Conservation (phyloP, 2,329 filamentous ascomycete species). For the Fusarium fujikuroi region DNA sequence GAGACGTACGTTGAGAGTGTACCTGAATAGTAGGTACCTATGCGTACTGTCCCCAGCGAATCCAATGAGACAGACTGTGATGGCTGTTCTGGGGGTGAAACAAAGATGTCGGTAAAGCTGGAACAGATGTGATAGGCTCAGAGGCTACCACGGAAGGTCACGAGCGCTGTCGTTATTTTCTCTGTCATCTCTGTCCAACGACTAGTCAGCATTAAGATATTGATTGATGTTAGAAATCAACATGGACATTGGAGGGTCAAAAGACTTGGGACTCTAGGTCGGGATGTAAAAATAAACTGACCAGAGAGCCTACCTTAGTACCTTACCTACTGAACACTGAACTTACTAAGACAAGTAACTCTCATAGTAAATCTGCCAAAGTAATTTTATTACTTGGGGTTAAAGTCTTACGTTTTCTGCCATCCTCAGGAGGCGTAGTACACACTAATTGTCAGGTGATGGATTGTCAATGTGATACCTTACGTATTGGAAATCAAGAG, state of each 20-base stretch:
- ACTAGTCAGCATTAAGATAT: neutral
- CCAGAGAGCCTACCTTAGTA: neutral
- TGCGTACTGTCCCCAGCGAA: neutral
- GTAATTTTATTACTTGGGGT: neutral
- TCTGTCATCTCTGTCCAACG: neutral
- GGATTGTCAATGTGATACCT: slow-evolving; percentile 32
- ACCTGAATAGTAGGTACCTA: neutral
- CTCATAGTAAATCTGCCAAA: neutral
- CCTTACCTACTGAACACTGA: neutral
- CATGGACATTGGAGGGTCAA: neutral
- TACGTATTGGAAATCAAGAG: slow-evolving; percentile 20
- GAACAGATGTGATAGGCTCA: slow-evolving; percentile 17
- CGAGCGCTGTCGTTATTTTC: slow-evolving; percentile 7
- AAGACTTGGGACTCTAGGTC: neutral
- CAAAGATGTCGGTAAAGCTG: slow-evolving; percentile 12
- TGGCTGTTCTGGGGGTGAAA: slow-evolving; percentile 4
- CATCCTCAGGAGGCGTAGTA: slow-evolving; percentile 6
- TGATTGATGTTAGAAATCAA: slow-evolving; percentile 1
- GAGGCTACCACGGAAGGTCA: slow-evolving; percentile 6
- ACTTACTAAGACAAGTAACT: neutral
- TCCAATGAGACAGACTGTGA: neutral
- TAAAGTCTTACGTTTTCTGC: neutral
- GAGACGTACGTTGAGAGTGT: neutral
- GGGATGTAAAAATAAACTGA: neutral
- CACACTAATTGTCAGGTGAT: slow-evolving; percentile 34